Evolutionary conservation across 176 grass and related monocot genomes (phyloP).

Genomic region (Carex scoparia): DNA sequence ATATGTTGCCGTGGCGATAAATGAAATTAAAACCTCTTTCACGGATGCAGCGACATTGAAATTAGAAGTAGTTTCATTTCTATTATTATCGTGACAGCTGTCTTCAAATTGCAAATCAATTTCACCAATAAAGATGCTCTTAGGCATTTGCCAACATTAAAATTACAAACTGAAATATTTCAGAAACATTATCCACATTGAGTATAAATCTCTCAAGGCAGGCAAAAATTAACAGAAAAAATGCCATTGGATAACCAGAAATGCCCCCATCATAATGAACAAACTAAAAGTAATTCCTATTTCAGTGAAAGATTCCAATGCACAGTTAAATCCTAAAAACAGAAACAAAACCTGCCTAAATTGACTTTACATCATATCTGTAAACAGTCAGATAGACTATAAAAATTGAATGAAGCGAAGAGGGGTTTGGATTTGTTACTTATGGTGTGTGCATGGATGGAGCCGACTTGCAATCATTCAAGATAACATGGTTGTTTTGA

Average conservation of each 20-base stretch:
- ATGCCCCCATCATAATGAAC: not conserved
- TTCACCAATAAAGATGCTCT: no score
- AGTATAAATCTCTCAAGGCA: not conserved
- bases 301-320: not conserved
- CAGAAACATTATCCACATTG: not conserved
- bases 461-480: not conserved
- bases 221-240: not conserved
- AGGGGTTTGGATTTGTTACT: not conserved
- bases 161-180: not conserved
- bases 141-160: not conserved
- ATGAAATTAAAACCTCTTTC: no score
- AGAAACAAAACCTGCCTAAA: not conserved
- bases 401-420: not conserved
- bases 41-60: no score
- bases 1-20: no score
- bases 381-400: not conserved
- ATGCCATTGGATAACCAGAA: not conserved
- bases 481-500: conserved; percentile 21
- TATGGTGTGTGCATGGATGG: not conserved
- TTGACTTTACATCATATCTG: not conserved
- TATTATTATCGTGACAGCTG: no score
- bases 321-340: not conserved
- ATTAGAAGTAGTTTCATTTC: no score
- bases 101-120: no score
- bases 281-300: not conserved